Evolutionary conservation across 108 stramenopile genomes (phyloP).

Genomic region (Cafeteria roenbergensis): DNA sequence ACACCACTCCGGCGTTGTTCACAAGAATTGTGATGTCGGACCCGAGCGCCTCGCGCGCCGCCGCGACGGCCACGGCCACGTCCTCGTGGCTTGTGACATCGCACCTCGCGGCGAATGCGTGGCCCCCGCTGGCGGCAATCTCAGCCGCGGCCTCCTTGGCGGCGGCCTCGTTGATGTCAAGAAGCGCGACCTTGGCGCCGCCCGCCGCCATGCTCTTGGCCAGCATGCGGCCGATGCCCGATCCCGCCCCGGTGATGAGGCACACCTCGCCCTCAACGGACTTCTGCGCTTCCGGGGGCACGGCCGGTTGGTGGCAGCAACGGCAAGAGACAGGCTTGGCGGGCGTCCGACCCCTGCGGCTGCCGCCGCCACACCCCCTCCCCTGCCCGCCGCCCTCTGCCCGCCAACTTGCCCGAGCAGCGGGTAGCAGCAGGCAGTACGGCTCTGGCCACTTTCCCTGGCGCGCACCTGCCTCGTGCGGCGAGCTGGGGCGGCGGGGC

Average conservation of each 20-base stretch:
- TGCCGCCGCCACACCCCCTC: too few species aligned
- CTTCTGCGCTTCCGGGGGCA: too few species aligned
- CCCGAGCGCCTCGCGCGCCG: not conserved
- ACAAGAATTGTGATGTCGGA: conserved; percentile 18
- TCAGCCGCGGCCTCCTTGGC: not conserved
- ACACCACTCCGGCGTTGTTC: conserved; percentile 35
- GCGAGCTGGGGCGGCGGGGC: too few species aligned
- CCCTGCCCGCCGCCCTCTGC: too few species aligned
- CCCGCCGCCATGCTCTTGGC: conserved; percentile 14
- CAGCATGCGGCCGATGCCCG: conserved; percentile 27
- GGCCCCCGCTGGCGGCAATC: not conserved
- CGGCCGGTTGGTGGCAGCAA: too few species aligned
- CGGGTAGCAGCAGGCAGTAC: too few species aligned
- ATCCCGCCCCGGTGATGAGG: conserved; percentile 27
- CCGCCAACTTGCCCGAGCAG: too few species aligned
- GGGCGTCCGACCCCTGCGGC: too few species aligned
- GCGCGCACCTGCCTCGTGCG: too few species aligned
- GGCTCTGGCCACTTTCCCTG: too few species aligned
- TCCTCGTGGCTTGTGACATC: not conserved
- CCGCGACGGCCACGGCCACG: not conserved
- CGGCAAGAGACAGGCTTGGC: too few species aligned
- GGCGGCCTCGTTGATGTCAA: conserved; percentile 8
- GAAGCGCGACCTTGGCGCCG: not conserved
- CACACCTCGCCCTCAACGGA: conserved; percentile 18
- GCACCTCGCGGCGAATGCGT: not conserved